phyloP scores from a whole-genome alignment of 495 filamentous ascomycete species.

The Penicillium parvum region DNA sequence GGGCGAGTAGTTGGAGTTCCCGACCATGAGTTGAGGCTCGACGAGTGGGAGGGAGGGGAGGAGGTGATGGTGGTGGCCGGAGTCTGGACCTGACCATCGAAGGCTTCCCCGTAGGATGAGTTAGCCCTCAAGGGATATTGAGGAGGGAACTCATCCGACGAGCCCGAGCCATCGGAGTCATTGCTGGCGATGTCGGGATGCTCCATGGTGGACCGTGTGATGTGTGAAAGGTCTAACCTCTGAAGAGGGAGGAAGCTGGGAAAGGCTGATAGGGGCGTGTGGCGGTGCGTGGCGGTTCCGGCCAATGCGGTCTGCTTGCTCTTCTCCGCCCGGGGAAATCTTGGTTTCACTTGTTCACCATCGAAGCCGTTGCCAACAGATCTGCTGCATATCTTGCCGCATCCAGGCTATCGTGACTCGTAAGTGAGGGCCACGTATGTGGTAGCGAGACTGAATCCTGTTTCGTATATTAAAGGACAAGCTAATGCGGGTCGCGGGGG shows the following conservation, averaged over 20 bases:
- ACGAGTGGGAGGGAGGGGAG: constrained; percentile 38
- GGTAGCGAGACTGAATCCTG: constrained; percentile 1
- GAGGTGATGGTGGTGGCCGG: constrained; percentile 41
- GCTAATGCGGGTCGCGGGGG: constrained; percentile 2
- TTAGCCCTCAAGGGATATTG: constrained; percentile 43
- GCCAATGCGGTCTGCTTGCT: constrained; percentile 7
- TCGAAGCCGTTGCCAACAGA: neutral
- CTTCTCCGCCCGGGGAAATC: constrained; percentile 1
- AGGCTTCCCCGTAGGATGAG: constrained; percentile 36
- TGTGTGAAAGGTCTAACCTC: constrained; percentile 12
- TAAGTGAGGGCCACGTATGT: constrained; percentile 5
- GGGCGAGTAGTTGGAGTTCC: constrained; percentile 34
- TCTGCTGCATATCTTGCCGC: constrained; percentile 2
- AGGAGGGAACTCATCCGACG: constrained; percentile 54
- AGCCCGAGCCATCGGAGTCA: constrained; percentile 63
- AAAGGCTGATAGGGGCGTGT: constrained; percentile 25
- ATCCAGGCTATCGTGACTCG: constrained; percentile 1
- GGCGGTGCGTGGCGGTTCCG: constrained; percentile 23
- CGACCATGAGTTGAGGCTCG: constrained; percentile 39
- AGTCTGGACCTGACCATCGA: constrained; percentile 35
- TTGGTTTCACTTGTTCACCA: neutral
- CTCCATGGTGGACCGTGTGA: constrained; percentile 44
- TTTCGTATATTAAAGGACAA: constrained; percentile 10
- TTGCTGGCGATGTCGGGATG: constrained; percentile 50
- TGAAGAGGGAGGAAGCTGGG: constrained; percentile 9